These are phyloP conservation scores for Furcasterigmium sp. DNA, from an alignment of 2,329 filamentous ascomycete genomes.

Conservation along the genomic window DNA sequence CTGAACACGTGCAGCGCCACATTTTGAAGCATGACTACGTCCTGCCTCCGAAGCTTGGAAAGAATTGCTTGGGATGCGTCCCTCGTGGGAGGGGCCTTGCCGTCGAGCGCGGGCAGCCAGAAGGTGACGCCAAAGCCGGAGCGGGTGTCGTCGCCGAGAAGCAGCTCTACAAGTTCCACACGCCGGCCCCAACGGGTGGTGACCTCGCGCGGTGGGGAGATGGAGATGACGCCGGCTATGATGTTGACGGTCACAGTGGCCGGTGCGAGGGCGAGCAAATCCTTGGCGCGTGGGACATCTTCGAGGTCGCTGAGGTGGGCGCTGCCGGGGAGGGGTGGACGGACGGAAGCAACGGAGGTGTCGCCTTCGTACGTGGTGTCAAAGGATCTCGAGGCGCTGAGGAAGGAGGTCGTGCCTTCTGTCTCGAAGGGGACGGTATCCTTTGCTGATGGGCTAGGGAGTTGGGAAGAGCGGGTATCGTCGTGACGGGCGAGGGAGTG, in stretches of 20 bases:
- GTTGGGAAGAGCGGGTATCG: conserved; percentile 57
- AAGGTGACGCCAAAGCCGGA: conserved; percentile 79
- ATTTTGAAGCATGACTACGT: conserved; percentile 75
- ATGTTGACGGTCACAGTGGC: conserved; percentile 80
- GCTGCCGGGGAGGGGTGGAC: conserved; percentile 18
- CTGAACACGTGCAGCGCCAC: conserved; percentile 73
- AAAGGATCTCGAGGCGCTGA: conserved; percentile 27
- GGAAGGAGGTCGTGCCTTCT: conserved; percentile 24
- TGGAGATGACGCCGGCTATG: conserved; percentile 72
- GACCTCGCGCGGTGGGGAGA: conserved; percentile 62
- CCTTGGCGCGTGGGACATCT: conserved; percentile 62
- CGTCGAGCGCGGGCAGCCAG: conserved; percentile 56
- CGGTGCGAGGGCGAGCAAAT: conserved; percentile 63
- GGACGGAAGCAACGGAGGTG: conserved; percentile 16
- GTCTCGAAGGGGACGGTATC: conserved; percentile 11
- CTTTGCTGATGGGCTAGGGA: conserved; percentile 18
- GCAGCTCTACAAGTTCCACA: conserved; percentile 66
- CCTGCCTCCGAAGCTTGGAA: conserved; percentile 54
- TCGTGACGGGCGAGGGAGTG: conserved; percentile 71
- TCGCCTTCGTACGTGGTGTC: conserved; percentile 24
- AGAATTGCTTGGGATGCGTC: conserved; percentile 20
- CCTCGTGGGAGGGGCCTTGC: not conserved
- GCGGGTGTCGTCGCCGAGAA: conserved; percentile 81
- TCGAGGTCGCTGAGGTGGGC: conserved; percentile 56
- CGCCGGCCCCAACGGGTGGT: conserved; percentile 58